Evolutionary conservation across 2,329 filamentous ascomycete species (phyloP).

Genomic region (Fusarium solani-melongenae): DNA sequence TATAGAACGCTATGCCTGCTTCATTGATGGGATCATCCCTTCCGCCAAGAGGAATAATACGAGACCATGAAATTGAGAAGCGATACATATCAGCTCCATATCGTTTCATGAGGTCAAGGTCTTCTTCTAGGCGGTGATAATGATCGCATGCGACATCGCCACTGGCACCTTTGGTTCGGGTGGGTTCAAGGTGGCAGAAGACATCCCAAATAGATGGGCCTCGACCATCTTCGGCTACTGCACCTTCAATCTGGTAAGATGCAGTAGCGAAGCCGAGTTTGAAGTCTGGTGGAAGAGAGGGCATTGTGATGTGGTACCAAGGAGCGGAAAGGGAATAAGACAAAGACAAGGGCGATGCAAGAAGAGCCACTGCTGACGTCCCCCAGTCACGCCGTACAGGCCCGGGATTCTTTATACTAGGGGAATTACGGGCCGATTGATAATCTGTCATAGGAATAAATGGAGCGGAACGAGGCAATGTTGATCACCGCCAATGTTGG

Average conservation of each 20-base stretch:
- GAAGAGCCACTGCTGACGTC: background rate
- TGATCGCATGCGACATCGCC: slow-evolving; percentile 61
- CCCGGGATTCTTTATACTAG: slow-evolving; percentile 20
- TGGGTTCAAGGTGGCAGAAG: slow-evolving; percentile 54
- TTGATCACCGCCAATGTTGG: slow-evolving; percentile 7
- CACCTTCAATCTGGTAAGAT: slow-evolving; percentile 59
- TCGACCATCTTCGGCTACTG: slow-evolving; percentile 53
- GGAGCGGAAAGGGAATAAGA: background rate
- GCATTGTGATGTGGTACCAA: slow-evolving; percentile 2
- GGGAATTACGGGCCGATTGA: slow-evolving; percentile 21
- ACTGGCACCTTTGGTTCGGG: slow-evolving; percentile 52
- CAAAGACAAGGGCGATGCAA: background rate
- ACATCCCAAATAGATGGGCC: slow-evolving; percentile 58
- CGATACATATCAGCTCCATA: slow-evolving; percentile 70
- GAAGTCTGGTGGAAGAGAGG: slow-evolving; percentile 45
- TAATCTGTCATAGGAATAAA: background rate
- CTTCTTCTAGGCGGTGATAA: slow-evolving; percentile 58
- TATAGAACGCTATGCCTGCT: slow-evolving; percentile 69
- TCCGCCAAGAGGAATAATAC: slow-evolving; percentile 73
- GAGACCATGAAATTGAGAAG: slow-evolving; percentile 74
- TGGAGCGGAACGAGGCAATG: background rate
- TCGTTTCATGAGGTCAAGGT: slow-evolving; percentile 68
- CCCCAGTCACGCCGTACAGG: background rate
- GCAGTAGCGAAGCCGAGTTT: slow-evolving; percentile 56
- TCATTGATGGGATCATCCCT: slow-evolving; percentile 72